Evolutionary conservation across 495 filamentous ascomycete species (phyloP), one percentile per base, ranked within the genome.

Genomic region (Penicillium atrosanguineum): DNA sequence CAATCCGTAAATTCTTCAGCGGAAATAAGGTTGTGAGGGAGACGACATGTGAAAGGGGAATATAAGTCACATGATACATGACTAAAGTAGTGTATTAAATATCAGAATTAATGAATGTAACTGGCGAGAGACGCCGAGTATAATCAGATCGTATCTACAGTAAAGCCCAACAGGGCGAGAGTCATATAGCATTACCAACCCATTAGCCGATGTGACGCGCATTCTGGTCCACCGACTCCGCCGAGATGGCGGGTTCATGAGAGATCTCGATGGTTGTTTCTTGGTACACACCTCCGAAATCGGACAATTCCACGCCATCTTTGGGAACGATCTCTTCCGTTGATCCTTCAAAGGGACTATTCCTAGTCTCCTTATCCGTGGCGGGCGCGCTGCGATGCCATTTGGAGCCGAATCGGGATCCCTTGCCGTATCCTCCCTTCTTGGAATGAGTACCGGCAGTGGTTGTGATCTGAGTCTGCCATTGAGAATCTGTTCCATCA

Each of bases 221-320:
- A 39, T 44, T 53, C 15, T 34, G 21, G 2, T 52, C 48, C 20
- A 44, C 26, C 1, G 42, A 49, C 14, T 55, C 47, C 29, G 41
- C 44, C 19, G 53, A 42, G 7, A 28, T 44, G 29, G 59, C 68
- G 26, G 62, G 64, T 59, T 74, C 71, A 37, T 71, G 68, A 34
- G 66, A 65, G 42, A 74, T 72, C 56, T 74, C 71, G 50, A 74
- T 71, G 15, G 69, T 72, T 23, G 71, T 74, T 49, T 74, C 66
- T 42, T 74, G 71, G 50, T 72, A 71, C 49, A 74, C 71, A n/a
- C 62, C 71, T 29, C 62, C 55, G n/a, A 71, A 58, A 25, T 65
- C 56, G 15, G 43, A 53, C 51, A 69, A 52, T 55, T 72, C 71
- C 59, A 67, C 61, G 18, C 69, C 65, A 18, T 56, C 56, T 52